Conservation (phyloP, 257 asterid genomes). For the Coffea canephora region DNA sequence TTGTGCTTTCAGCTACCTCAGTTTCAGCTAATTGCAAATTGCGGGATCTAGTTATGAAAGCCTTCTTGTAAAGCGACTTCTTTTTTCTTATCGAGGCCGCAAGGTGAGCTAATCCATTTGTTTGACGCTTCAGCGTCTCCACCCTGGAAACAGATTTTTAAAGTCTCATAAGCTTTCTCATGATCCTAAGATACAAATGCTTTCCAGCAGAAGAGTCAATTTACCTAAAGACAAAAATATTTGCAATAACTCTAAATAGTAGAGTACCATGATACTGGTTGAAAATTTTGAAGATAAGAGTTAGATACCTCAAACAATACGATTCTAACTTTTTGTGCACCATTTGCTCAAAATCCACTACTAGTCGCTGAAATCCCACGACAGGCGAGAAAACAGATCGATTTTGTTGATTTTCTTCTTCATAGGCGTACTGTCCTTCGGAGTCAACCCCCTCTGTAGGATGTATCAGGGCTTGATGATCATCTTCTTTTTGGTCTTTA, state of each 20-base stretch:
- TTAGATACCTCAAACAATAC: constrained; percentile 51
- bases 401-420: constrained; percentile 17
- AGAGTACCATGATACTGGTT: not conserved
- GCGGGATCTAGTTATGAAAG: constrained; percentile 62
- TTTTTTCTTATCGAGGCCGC: constrained; percentile 33
- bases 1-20: constrained; percentile 45
- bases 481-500: constrained; percentile 20
- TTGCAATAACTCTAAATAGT: not conserved
- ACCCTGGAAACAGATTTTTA: constrained; percentile 38
- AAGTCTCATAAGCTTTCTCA: not conserved
- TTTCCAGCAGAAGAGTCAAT: not conserved
- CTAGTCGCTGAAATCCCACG: constrained; percentile 31
- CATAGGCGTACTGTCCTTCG: constrained; percentile 4
- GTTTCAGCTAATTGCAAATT: constrained; percentile 65
- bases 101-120: constrained; percentile 33
- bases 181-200: not conserved
- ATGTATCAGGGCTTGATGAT: constrained; percentile 3
- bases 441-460: constrained; percentile 15
- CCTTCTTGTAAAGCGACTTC: constrained; percentile 57
- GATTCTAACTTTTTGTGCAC: constrained; percentile 38
- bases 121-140: constrained; percentile 39
- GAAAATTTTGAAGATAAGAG: not conserved
- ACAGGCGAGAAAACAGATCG: constrained; percentile 22
- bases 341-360: constrained; percentile 37
- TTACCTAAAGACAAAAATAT: too few relatives aligned